Base-by-base conservation (phyloP, 2,329 filamentous ascomycete species). In the Orbilia javanica region DNA sequence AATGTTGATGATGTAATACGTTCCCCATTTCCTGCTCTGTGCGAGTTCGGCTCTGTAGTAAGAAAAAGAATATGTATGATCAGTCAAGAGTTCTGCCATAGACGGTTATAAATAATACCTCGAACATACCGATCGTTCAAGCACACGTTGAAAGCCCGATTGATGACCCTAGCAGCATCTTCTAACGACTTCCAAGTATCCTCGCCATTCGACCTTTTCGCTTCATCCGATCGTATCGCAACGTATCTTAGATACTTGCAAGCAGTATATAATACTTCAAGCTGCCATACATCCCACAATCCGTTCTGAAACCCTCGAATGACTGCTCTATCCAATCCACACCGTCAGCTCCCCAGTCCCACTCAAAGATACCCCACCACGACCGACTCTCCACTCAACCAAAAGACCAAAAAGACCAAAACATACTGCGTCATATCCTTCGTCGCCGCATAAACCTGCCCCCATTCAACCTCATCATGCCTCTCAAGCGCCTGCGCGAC, bases 21-120 rank as follows among this genome's bases (percentile, higher is more conserved):
- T 92, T 5, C 93, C 96, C 96, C 96, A 99, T 88, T 98, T 99
- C 68, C 96, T 90, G 7, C 95, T 97, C 82, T 97, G 92, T 82
- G 94, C 90, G 52, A 97, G 86, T 13, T 92, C 90, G 78, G 92
- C 92, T 84, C 93, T 95, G 82, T 67, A 69, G 7, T n/a, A 20
- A 36, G 22, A n/a, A n/a, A n/a, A n/a, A n/a, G n/a, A n/a, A n/a
- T n/a, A n/a, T n/a, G n/a, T n/a, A 34, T 15, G 10, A 15, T 62
- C 13, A 22, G 39, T 66, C 25, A 71, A 53, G n/a, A 48, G 13
- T 76, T 78, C 68, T 82, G n/a, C 44, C 20, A 82, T 60, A 4
- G 62, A 13, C 64, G 34, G 25, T 7, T 4, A 5, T 27, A 25
- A 50, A 66, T 34, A 39, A 60, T 31, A 36, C 4, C 10, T 25